A percentile compares a stretch with the other conserved stretches of the same genome.
Evolutionary conservation across 2,329 filamentous ascomycete genomes (phyloP).

Genomic region (Chalara sp.): DNA sequence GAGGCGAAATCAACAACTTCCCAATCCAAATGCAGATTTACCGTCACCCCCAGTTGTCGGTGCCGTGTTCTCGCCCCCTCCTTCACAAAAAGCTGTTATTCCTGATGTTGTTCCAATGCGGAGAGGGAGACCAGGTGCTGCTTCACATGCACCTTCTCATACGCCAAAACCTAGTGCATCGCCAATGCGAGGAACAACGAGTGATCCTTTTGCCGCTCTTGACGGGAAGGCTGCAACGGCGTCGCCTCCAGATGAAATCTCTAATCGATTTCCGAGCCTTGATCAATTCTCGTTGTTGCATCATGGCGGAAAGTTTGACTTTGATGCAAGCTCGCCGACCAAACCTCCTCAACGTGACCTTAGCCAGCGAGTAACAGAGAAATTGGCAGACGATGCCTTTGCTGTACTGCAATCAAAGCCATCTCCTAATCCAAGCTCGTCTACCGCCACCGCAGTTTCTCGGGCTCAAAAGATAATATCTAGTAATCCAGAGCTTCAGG

Average conservation of each 20-base stretch:
- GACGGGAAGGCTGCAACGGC: slow-evolving; percentile 56
- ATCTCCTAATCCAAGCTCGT: background rate
- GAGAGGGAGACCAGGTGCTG: slow-evolving; percentile 65
- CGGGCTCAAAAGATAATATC: slow-evolving; percentile 58
- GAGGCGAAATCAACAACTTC: slow-evolving; percentile 50
- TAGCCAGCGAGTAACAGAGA: slow-evolving; percentile 63
- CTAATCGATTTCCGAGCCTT: slow-evolving; percentile 78
- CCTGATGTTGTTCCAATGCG: slow-evolving; percentile 94
- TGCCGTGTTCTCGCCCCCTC: slow-evolving; percentile 71
- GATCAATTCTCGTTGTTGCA: slow-evolving; percentile 90
- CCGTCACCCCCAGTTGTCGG: slow-evolving; percentile 58
- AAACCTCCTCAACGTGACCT: slow-evolving; percentile 44
- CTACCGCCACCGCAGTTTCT: slow-evolving; percentile 40
- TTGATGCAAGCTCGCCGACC: slow-evolving; percentile 52
- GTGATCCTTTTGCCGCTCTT: slow-evolving; percentile 85
- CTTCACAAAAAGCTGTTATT: slow-evolving; percentile 63
- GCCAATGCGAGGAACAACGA: slow-evolving; percentile 59
- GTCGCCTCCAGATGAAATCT: slow-evolving; percentile 66
- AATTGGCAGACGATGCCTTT: slow-evolving; percentile 81
- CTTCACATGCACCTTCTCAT: slow-evolving; percentile 32
- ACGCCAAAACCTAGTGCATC: slow-evolving; percentile 55
- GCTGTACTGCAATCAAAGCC: slow-evolving; percentile 27
- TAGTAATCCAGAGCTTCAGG: slow-evolving; percentile 52
- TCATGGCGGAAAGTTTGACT: slow-evolving; percentile 80
- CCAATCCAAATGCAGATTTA: slow-evolving; percentile 44